These are phyloP conservation scores for Leptographium galeiforme DNA, from an alignment of 2,329 filamentous ascomycete genomes.

Conservation along the genomic window DNA sequence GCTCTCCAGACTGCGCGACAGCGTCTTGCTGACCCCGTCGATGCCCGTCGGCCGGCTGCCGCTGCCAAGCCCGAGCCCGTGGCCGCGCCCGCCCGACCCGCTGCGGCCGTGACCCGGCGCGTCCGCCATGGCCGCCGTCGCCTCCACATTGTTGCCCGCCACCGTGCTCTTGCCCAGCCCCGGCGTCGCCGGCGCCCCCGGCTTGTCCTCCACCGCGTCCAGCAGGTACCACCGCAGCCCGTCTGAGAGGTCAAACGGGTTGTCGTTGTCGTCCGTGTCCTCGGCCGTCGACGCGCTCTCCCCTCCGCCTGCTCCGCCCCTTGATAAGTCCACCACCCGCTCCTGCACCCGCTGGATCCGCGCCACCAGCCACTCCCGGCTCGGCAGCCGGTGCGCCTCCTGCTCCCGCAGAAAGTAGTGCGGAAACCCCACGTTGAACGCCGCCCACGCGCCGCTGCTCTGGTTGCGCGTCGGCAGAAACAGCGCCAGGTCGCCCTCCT, in stretches of 20 bases:
- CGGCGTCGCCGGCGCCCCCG: constrained; percentile 80
- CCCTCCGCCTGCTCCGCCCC: constrained; percentile 38
- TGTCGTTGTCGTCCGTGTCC: constrained; percentile 55
- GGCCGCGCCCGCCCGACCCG: neutral
- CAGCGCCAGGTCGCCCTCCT: constrained; percentile 85
- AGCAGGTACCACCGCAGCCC: constrained; percentile 93
- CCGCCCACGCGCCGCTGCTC: constrained; percentile 88
- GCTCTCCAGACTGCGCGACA: constrained; percentile 82
- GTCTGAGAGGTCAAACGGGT: constrained; percentile 92
- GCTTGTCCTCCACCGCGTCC: constrained; percentile 85
- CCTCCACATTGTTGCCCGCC: constrained; percentile 74
- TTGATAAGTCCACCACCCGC: constrained; percentile 82
- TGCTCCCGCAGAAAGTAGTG: constrained; percentile 95
- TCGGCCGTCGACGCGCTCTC: constrained; percentile 13
- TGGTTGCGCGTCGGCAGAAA: constrained; percentile 94
- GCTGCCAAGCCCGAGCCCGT: neutral
- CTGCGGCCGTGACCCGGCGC: constrained; percentile 5
- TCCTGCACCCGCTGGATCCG: constrained; percentile 86
- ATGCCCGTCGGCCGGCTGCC: constrained; percentile 37
- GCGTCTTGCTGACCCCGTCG: constrained; percentile 61
- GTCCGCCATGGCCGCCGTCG: constrained; percentile 54
- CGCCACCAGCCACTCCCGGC: constrained; percentile 90
- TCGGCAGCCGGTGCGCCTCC: constrained; percentile 70
- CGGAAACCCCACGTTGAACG: constrained; percentile 93
- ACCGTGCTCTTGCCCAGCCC: constrained; percentile 87